These are phyloP conservation scores for Thelonectria discophora DNA, from an alignment of 2,329 filamentous ascomycete species.

Conservation along the genomic window DNA sequence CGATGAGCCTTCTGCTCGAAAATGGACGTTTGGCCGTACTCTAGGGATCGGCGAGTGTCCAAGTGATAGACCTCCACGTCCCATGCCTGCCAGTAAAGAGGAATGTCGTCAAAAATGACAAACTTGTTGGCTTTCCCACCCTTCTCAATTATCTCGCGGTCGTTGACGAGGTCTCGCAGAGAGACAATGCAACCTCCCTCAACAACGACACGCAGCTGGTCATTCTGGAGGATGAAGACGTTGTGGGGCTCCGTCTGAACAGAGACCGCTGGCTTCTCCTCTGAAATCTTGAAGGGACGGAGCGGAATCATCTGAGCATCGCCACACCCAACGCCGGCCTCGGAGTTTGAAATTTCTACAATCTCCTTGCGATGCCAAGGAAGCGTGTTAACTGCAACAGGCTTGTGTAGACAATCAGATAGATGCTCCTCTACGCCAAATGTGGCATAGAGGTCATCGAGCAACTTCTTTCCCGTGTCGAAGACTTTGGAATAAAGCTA, in stretches of 20 bases:
- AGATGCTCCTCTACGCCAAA: constrained; percentile 67
- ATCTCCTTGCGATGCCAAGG: constrained; percentile 85
- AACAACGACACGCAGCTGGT: constrained; percentile 77
- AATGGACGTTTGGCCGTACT: constrained; percentile 73
- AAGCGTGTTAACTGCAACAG: constrained; percentile 82
- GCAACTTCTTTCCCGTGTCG: constrained; percentile 74
- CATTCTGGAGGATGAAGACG: constrained; percentile 82
- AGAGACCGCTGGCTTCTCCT: constrained; percentile 59
- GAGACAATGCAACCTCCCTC: constrained; percentile 82
- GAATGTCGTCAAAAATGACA: constrained; percentile 96
- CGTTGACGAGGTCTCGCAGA: constrained; percentile 76
- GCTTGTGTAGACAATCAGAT: constrained; percentile 53
- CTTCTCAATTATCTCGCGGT: constrained; percentile 80
- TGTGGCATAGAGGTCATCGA: constrained; percentile 73
- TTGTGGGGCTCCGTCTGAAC: constrained; percentile 63
- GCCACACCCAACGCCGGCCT: constrained; percentile 65
- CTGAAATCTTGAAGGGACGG: constrained; percentile 57
- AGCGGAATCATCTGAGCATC: constrained; percentile 62
- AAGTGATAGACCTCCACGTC: constrained; percentile 98
- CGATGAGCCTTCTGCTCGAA: constrained; percentile 76
- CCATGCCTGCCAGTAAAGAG: constrained; percentile 97
- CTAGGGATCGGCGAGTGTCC: constrained; percentile 81
- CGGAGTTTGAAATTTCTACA: constrained; percentile 66
- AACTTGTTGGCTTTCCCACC: constrained; percentile 86
- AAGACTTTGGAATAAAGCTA: constrained; percentile 86